These are phyloP conservation scores for Pseudocercospora fuligena DNA, from an alignment of 2,329 filamentous ascomycete genomes.

Conservation along the genomic window DNA sequence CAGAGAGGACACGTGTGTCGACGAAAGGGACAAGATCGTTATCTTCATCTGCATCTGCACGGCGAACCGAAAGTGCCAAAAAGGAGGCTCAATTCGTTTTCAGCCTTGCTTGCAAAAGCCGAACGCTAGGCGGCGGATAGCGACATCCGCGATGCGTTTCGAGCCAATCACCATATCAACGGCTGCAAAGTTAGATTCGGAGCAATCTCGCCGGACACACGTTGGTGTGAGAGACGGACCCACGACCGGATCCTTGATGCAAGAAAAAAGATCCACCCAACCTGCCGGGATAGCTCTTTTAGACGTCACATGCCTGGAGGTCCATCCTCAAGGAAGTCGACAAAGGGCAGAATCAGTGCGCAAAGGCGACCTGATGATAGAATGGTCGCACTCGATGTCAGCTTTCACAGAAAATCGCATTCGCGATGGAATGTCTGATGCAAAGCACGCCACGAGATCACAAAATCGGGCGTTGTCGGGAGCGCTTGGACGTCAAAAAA, in stretches of 20 bases:
- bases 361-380: constrained; percentile 7
- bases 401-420: constrained; percentile 1
- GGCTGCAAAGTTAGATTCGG: constrained; percentile 15
- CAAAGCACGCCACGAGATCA: constrained; percentile 5
- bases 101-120: constrained; percentile 10
- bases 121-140: constrained; percentile 10
- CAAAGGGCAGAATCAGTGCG: constrained; percentile 7
- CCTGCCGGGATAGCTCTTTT: constrained; percentile 14
- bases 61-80: not conserved
- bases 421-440: constrained; percentile 9
- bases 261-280: constrained; percentile 14
- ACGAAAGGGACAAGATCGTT: not conserved
- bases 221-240: constrained; percentile 20
- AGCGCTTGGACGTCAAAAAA: constrained; percentile 27
- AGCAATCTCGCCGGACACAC: constrained; percentile 21
- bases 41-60: not conserved
- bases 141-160: constrained; percentile 17
- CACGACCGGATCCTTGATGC: constrained; percentile 13
- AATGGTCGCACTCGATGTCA: constrained; percentile 1
- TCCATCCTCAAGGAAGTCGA: not conserved
- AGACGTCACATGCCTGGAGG: constrained; percentile 20
- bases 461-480: constrained; percentile 24
- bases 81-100: constrained; percentile 8
- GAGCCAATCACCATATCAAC: constrained; percentile 19
- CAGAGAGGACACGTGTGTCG: not conserved